phyloP scores from a whole-genome alignment of 2,329 filamentous ascomycete genomes.

The Immersiporthe knoxdaviesiana region DNA sequence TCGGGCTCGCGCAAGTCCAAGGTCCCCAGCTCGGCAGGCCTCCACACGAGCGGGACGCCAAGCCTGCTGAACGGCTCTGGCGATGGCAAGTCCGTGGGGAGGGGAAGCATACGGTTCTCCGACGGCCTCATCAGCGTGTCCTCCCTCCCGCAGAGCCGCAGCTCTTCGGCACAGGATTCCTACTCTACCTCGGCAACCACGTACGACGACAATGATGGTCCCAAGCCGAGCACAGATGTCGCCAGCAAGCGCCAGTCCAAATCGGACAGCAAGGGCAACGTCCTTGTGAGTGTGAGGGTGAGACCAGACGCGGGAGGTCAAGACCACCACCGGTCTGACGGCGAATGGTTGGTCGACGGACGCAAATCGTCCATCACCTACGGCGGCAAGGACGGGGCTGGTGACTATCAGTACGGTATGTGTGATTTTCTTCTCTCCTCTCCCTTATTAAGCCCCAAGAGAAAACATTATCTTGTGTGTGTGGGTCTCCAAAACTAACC shows the following conservation, averaged over 20 bases:
- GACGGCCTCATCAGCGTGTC: slow-evolving; percentile 77
- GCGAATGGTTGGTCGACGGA: slow-evolving; percentile 91
- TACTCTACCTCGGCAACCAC: slow-evolving; percentile 90
- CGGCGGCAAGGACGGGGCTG: slow-evolving; percentile 78
- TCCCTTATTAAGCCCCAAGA: too few relatives aligned
- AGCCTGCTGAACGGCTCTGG: slow-evolving; percentile 80
- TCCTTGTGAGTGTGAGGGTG: slow-evolving; percentile 92
- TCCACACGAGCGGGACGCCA: slow-evolving; percentile 59
- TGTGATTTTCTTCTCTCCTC: too few relatives aligned
- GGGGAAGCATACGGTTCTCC: slow-evolving; percentile 65
- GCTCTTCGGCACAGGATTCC: slow-evolving; percentile 89
- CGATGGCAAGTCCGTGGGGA: slow-evolving; percentile 73
- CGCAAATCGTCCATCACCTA: slow-evolving; percentile 82
- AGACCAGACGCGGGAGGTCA: slow-evolving; percentile 76
- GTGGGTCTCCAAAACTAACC: slow-evolving; percentile 25
- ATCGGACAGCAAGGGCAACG: slow-evolving; percentile 84
- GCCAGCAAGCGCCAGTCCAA: slow-evolving; percentile 56
- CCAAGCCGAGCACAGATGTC: slow-evolving; percentile 38
- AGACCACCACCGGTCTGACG: slow-evolving; percentile 65
- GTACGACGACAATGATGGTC: slow-evolving; percentile 74
- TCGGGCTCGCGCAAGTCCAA: slow-evolving; percentile 58
- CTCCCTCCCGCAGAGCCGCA: slow-evolving; percentile 85
- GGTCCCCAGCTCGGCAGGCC: slow-evolving; percentile 58
- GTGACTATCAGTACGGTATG: slow-evolving; percentile 90
- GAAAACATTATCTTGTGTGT: too few relatives aligned